A percentile compares a stretch with the other conserved stretches of the same genome.
phyloP scores from a whole-genome alignment of 164 flowering plant species.

The Macadamia tetraphylla region DNA sequence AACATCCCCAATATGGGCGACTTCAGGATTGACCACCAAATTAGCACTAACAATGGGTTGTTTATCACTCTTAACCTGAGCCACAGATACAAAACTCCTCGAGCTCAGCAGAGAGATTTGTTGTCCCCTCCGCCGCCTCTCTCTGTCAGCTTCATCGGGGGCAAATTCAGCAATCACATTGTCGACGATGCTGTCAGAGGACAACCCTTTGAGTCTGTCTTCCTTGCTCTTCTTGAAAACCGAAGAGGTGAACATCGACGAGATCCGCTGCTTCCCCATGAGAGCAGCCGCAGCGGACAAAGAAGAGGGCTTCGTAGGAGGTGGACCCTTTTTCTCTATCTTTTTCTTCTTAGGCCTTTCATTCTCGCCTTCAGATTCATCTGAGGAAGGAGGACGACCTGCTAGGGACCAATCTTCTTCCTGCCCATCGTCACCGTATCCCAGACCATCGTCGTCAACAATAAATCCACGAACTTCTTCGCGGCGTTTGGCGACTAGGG shows the following conservation, averaged over 20 bases:
- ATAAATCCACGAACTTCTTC: conserved; percentile 64
- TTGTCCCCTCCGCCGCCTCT: conserved; percentile 51
- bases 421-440: conserved; percentile 79
- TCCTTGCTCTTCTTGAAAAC: conserved; percentile 56
- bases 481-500: conserved; percentile 65
- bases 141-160: conserved; percentile 82
- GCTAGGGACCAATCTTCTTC: conserved; percentile 85
- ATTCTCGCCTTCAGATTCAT: conserved; percentile 51
- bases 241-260: conserved; percentile 77
- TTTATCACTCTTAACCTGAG: conserved; percentile 24
- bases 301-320: conserved; percentile 45
- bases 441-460: conserved; percentile 77
- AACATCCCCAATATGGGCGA: neutral
- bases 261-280: conserved; percentile 83
- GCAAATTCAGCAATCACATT: conserved; percentile 90
- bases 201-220: conserved; percentile 35
- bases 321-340: conserved; percentile 41
- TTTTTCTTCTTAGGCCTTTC: conserved; percentile 49
- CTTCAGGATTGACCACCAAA: conserved; percentile 14
- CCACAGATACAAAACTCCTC: neutral
- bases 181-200: conserved; percentile 68
- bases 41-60: conserved; percentile 3
- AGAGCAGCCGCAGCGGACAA: conserved; percentile 74
- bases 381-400: conserved; percentile 45
- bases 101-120: neutral